Base-by-base conservation (phyloP, 2,329 filamentous ascomycete species). In the Paramyrothecium roridum region DNA sequence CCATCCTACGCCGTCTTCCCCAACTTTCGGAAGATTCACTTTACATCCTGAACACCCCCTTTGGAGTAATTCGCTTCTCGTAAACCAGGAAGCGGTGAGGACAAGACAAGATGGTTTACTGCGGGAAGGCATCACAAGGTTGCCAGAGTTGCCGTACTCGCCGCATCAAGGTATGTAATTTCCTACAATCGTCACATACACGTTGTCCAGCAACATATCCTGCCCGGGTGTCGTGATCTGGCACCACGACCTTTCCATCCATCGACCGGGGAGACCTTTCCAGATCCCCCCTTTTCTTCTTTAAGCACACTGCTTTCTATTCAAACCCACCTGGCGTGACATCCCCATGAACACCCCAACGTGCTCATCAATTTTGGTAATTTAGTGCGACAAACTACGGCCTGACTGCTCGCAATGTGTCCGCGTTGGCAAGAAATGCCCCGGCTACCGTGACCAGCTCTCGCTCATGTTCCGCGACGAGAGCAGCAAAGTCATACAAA, bases 391-490 rank as follows among this genome's bases (percentile, higher is more conserved):
- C 67, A 84, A 83, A 65, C 75, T 77, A 49, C 76, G 74, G 45
- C 84, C 85, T 6, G 77, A 82, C 63, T 88, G 85, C 63, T 82
- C 82, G 22, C 84, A 87, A 74, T 87, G 85, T 65, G 72, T 80
- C 48, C 81, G 83, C 45, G 78, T 83, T 48, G 77, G 79, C 63
- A 83, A 84, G 67, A 78, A 74, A 62, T 88, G 85, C 61, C 82
- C 84, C 20, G 85, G 85, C 8, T 87, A 88, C 63, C 78, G 85
- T 60, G 84, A 87, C 59, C 82, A 85, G 67, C 71, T 87, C 34
- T 84, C 83, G 33, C 73, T 87, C 55, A 82, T 87, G 79, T 88
- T 88, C 65, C 82, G 84, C 40, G 84, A 88, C 71, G 84, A 88
- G 70, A 87, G 81, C 62, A 80, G 75, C 61, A 82, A 85, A 62